Conservation (phyloP, 345 rosid genomes). For the Melaleuca alternifolia region DNA sequence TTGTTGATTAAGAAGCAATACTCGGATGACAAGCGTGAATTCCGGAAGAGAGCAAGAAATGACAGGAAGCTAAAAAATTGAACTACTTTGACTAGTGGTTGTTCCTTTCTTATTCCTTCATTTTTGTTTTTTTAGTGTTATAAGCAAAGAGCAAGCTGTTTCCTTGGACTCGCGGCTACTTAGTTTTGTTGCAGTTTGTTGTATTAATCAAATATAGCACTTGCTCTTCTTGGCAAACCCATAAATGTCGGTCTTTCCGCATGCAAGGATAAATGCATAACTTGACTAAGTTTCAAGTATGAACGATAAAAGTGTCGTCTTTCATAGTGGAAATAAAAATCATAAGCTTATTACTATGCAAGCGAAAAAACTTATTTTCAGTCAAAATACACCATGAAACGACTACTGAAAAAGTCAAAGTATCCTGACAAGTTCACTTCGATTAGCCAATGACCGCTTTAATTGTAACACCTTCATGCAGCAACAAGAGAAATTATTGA, state of each 20-base stretch:
- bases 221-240: not conserved
- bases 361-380: not conserved
- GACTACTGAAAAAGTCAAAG: not conserved
- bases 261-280: not conserved
- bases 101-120: not conserved
- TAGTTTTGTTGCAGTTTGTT: not conserved
- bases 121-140: not conserved
- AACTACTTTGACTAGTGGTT: not conserved
- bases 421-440: not conserved
- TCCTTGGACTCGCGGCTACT: not conserved
- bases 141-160: not conserved
- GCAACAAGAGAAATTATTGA: not conserved
- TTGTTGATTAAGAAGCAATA: slow-evolving; percentile 86
- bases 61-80: slow-evolving; percentile 50
- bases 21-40: slow-evolving; percentile 58
- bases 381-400: not conserved
- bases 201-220: not conserved
- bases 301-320: not conserved
- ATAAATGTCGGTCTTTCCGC: not conserved
- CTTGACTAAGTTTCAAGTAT: not conserved
- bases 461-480: not conserved
- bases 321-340: not conserved
- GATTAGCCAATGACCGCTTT: not conserved
- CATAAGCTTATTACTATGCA: not conserved
- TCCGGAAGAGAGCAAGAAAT: slow-evolving; percentile 78